These are phyloP conservation scores for Phyllosticta ampelicida DNA, from an alignment of 2,329 filamentous ascomycete genomes.

Conservation along the genomic window DNA sequence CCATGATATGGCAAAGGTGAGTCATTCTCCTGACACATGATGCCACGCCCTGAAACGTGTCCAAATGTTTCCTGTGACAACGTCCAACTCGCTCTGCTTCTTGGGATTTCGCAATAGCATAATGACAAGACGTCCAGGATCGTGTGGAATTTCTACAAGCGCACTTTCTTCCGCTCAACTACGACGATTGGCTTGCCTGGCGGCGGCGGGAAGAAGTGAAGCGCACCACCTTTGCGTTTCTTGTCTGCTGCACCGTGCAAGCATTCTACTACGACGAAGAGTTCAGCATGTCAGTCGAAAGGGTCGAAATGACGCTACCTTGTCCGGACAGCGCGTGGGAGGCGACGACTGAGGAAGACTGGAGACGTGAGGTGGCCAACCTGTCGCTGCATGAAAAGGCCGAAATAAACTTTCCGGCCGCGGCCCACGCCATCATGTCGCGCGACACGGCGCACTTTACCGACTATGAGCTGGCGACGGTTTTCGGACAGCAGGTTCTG, in stretches of 20 bases:
- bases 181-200: constrained; percentile 3
- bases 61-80: not conserved
- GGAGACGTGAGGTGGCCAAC: not conserved
- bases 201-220: constrained; percentile 6
- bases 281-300: not conserved
- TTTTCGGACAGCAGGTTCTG: constrained; percentile 7
- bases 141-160: constrained; percentile 1
- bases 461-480: constrained; percentile 8
- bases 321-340: constrained; percentile 7
- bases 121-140: not conserved
- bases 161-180: not conserved
- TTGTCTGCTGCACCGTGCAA: constrained; percentile 1
- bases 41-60: not conserved
- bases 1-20: not conserved
- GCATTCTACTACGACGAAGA: not conserved
- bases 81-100: not conserved
- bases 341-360: not conserved
- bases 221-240: constrained; percentile 4
- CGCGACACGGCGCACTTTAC: constrained; percentile 6
- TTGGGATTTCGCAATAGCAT: not conserved
- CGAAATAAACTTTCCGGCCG: constrained; percentile 8
- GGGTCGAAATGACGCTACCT: not conserved
- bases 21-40: not conserved
- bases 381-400: not conserved
- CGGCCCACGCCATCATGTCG: constrained; percentile 5